Evolutionary conservation across 2,329 filamentous ascomycete species (phyloP).

Genomic region (Aphanoascus verrucosus): DNA sequence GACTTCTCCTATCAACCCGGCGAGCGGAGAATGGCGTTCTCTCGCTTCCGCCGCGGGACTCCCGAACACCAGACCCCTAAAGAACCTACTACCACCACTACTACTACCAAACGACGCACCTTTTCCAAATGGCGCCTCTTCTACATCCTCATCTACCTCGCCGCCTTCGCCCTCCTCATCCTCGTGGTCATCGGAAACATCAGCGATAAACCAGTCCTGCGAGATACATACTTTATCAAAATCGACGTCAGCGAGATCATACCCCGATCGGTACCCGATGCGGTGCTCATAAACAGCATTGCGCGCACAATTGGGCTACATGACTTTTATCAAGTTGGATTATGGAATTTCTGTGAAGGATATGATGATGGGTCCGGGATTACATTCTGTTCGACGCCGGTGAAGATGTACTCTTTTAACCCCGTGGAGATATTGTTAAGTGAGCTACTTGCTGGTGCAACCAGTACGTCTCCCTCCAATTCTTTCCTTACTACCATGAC

Average conservation of each 20-base stretch:
- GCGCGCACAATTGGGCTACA: conserved; percentile 76
- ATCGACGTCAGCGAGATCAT: conserved; percentile 76
- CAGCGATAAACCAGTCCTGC: conserved; percentile 49
- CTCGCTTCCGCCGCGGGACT: not conserved
- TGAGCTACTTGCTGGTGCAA: conserved; percentile 71
- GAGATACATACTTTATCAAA: conserved; percentile 70
- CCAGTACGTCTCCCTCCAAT: conserved; percentile 41
- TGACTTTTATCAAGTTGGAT: conserved; percentile 85
- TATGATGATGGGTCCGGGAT: conserved; percentile 57
- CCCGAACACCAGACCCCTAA: not conserved
- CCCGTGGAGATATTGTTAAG: conserved; percentile 69
- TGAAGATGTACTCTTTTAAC: conserved; percentile 78
- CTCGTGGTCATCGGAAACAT: conserved; percentile 72
- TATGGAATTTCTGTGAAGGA: conserved; percentile 90
- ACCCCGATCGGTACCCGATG: conserved; percentile 59
- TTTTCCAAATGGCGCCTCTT: conserved; percentile 31
- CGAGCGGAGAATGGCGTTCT: not conserved
- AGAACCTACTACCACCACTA: too few relatives aligned
- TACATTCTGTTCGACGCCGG: conserved; percentile 61
- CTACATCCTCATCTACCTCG: conserved; percentile 58
- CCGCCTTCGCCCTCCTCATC: conserved; percentile 67
- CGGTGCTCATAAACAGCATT: conserved; percentile 71
- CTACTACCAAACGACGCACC: not conserved
- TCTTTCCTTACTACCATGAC: too few relatives aligned
- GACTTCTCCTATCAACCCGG: not conserved